Percentiles rank a stretch among this genome's conserved stretches.
Evolutionary conservation across 768 basidiomycete genomes (phyloP).

Genomic region (Rickenella mellea): DNA sequence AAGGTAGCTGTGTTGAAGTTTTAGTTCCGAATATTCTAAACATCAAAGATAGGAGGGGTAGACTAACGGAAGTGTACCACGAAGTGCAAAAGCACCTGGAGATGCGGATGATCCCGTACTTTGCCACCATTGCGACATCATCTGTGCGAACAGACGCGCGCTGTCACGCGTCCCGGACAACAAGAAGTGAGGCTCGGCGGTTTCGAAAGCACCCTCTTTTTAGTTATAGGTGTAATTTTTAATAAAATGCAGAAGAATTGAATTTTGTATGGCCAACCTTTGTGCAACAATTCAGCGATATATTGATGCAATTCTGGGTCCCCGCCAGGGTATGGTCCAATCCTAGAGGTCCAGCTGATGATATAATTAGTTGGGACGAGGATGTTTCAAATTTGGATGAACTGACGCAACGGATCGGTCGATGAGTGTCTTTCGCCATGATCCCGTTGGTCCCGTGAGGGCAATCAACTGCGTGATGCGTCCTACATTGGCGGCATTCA

Average conservation of each 20-base stretch:
- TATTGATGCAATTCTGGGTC: conserved; percentile 87
- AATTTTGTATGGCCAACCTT: conserved; percentile 42
- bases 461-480: conserved; percentile 88
- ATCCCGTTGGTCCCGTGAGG: conserved; percentile 63
- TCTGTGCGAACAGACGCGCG: conserved; percentile 74
- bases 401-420: conserved; percentile 77
- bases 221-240: too few species aligned
- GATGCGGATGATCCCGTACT: conserved; percentile 19
- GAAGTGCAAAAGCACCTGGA: conserved; percentile 72
- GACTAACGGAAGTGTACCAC: conserved; percentile 78
- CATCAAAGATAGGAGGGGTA: not conserved
- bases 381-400: conserved; percentile 3
- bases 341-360: conserved; percentile 76
- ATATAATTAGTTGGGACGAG: conserved; percentile 11
- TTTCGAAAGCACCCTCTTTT: conserved; percentile 67
- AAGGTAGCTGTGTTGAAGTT: conserved; percentile 44
- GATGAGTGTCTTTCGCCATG: conserved; percentile 88
- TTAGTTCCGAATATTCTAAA: not conserved
- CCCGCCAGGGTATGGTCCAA: conserved; percentile 72
- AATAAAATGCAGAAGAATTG: not conserved
- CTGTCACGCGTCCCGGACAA: conserved; percentile 85
- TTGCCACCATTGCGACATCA: conserved; percentile 72
- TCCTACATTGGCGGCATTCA: conserved; percentile 31
- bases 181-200: conserved; percentile 76
- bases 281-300: conserved; percentile 78